Evolutionary conservation across 139 green algal species (phyloP).

Genomic region (Chlorokybus atmophyticus): DNA sequence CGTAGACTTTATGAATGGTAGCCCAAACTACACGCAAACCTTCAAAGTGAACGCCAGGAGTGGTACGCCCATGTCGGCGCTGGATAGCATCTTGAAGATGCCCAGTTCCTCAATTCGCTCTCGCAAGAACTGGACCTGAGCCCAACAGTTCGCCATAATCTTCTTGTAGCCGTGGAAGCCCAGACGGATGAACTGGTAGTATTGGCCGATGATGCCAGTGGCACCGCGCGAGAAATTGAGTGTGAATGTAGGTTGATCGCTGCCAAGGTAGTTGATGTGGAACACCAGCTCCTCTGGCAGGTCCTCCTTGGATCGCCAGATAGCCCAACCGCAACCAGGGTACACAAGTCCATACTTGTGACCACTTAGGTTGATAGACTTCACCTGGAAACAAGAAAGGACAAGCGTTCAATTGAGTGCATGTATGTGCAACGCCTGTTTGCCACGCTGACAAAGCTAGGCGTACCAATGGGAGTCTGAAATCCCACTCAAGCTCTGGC

Average conservation of each 20-base stretch:
- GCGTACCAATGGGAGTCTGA: slow-evolving; percentile 26
- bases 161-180: slow-evolving; percentile 15
- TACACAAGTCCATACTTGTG: slow-evolving; percentile 37
- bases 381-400: too few species aligned
- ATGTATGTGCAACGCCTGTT: too few species aligned
- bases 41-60: too few species aligned
- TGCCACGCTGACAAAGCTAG: too few species aligned
- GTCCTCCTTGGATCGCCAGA: slow-evolving; percentile 23
- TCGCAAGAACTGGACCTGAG: neutral
- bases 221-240: slow-evolving; percentile 26
- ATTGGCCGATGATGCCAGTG: slow-evolving; percentile 10
- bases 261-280: slow-evolving; percentile 32
- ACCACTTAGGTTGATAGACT: slow-evolving; percentile 25
- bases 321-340: slow-evolving; percentile 28
- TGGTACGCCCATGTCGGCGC: too few species aligned
- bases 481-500: slow-evolving; percentile 36
- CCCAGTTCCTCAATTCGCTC: neutral
- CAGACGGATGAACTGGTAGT: slow-evolving; percentile 34
- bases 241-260: slow-evolving; percentile 24
- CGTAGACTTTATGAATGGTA: too few species aligned
- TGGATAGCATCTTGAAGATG: too few species aligned
- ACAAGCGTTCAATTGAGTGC: too few species aligned
- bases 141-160: neutral
- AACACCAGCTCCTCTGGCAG: slow-evolving; percentile 33
- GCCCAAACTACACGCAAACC: too few species aligned